Evolutionary conservation across 2,329 filamentous ascomycete species (phyloP).

Genomic region (Aspergillus latus): DNA sequence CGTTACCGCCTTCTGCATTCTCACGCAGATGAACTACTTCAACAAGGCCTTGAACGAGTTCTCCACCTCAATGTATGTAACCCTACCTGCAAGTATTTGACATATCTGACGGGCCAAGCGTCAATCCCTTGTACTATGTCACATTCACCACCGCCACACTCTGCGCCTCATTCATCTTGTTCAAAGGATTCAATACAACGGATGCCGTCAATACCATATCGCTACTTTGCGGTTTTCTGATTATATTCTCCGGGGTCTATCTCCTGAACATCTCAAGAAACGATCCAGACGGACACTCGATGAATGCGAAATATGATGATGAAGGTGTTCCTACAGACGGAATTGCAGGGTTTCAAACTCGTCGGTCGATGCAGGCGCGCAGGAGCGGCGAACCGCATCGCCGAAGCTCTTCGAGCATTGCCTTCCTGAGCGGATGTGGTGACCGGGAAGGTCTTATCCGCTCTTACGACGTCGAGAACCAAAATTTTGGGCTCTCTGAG

Average conservation of each 20-base stretch:
- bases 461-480: slow-evolving; percentile 82
- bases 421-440: slow-evolving; percentile 55
- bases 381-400: slow-evolving; percentile 64
- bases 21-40: slow-evolving; percentile 99
- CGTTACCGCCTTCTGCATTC: slow-evolving; percentile 84
- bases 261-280: slow-evolving; percentile 91
- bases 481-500: slow-evolving; percentile 74
- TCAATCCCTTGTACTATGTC: slow-evolving; percentile 96
- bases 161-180: slow-evolving; percentile 92
- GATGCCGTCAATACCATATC: slow-evolving; percentile 90
- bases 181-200: slow-evolving; percentile 92
- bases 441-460: slow-evolving; percentile 83
- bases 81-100: no score
- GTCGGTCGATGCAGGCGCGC: slow-evolving; percentile 88
- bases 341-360: slow-evolving; percentile 83
- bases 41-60: slow-evolving; percentile 98
- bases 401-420: slow-evolving; percentile 62
- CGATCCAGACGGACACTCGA: slow-evolving; percentile 76
- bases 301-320: slow-evolving; percentile 58
- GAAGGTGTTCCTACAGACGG: slow-evolving; percentile 85
- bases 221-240: slow-evolving; percentile 85
- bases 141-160: slow-evolving; percentile 95
- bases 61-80: slow-evolving; percentile 87
- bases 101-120: slow-evolving; percentile 52
- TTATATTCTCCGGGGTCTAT: slow-evolving; percentile 94